A percentile compares a stretch with the other conserved stretches of the same genome.
phyloP scores from a whole-genome alignment of 2,329 filamentous ascomycete genomes.

The Chalaropsis thielavioides region DNA sequence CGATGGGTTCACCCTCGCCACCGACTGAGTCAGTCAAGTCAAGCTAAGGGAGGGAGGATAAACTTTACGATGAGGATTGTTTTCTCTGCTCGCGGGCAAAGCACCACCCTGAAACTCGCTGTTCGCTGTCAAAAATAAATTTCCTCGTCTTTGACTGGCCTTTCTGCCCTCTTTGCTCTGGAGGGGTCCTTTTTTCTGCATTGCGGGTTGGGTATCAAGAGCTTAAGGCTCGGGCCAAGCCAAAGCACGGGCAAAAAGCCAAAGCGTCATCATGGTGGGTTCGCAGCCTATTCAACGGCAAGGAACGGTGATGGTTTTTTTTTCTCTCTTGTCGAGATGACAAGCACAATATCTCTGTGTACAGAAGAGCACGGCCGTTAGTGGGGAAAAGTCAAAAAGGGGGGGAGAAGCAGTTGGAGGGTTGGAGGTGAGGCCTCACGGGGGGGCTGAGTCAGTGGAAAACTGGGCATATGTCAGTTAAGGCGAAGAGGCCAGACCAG shows the following conservation, averaged over 20 bases:
- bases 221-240: not conserved
- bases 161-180: not conserved
- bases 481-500: not conserved
- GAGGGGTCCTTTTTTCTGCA: not conserved
- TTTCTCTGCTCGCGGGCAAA: not conserved
- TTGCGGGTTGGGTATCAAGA: not conserved
- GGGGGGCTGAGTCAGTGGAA: not conserved
- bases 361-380: not conserved
- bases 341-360: too few species aligned
- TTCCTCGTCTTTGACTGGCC: not conserved
- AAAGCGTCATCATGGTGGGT: not conserved
- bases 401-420: not conserved
- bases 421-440: not conserved
- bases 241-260: not conserved
- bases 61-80: not conserved
- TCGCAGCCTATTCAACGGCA: not conserved
- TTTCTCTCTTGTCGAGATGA: not conserved
- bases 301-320: not conserved
- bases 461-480: too few species aligned
- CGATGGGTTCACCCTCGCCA: not conserved
- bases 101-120: not conserved
- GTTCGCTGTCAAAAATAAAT: not conserved
- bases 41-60: not conserved
- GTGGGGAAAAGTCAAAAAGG: not conserved
- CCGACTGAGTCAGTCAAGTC: not conserved